Base-by-base conservation (phyloP, 352 stramenopile genomes). In the Chrysophaeum taylorii region DNA sequence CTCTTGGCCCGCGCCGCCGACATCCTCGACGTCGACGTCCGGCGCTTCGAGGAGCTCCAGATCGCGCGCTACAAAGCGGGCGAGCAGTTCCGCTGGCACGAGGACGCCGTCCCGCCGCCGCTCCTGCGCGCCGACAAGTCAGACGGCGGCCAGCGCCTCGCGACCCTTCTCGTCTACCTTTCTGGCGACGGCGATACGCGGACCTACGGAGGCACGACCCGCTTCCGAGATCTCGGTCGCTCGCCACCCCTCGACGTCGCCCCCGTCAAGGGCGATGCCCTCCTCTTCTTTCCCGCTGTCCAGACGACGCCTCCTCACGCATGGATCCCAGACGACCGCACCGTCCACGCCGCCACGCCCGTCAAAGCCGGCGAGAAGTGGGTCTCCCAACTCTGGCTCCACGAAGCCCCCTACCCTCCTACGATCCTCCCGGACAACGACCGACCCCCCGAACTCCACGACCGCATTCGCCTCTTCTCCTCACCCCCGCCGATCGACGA, bases 161-260 rank as follows among this genome's bases (percentile, higher is more conserved):
- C 57, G 33, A 66, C 57, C 12, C 57, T 66, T n/a, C 57, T 66
- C 31, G 57, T 66, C 57, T 66, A 66, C 57, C 57, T 66, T 7
- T 38, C 33, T 1, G 57, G 57, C 57, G 35, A 42, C 57, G 57
- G 57, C 31, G 35, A 43, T 36, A 36, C 23, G 0, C n/a, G n/a
- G n/a, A 36, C 57, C 1, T 4, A 42, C 12, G 57, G 57, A 31
- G 57, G 57, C 57, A 36, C 57, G 18, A 66, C 57, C 12, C 27
- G 31, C 36, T 66, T 66, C 57, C 57, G 57, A 1, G 57, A 66
- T 36, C 57, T 66, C 4, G 57, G 57, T 1, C 5, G 9, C 14
- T 7, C 57, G 57, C 57, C 57, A n/a, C 57, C 57, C 12, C 57
- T 66, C 57, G 5, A 7, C 31, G 35, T 45, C 1, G 5, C 1